Evolutionary conservation across 805 yeast genomes (phyloP).

Genomic region (Spathaspora boniae): DNA sequence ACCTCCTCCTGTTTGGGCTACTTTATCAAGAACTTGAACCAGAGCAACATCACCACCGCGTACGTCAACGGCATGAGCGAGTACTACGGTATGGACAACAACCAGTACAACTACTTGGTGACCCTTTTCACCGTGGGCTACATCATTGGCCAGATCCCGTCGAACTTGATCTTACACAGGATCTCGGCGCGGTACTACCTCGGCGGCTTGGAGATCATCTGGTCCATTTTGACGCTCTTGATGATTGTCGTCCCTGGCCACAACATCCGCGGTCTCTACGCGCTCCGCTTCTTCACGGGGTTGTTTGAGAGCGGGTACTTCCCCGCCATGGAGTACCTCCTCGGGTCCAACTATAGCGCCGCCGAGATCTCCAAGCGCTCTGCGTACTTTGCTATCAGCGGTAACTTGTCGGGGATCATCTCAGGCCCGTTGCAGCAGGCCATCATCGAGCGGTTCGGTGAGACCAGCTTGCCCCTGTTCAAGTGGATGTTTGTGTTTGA

Average conservation of each 20-base stretch:
- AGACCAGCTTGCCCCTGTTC: slow-evolving; percentile 24
- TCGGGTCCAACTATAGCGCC: slow-evolving; percentile 28
- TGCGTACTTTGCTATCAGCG: slow-evolving; percentile 28
- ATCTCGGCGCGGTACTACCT: slow-evolving; percentile 34
- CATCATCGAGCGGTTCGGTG: slow-evolving; percentile 20
- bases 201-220: slow-evolving; percentile 31
- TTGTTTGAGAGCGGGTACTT: slow-evolving; percentile 47
- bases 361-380: slow-evolving; percentile 27
- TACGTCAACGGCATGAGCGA: slow-evolving; percentile 48
- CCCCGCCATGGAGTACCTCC: slow-evolving; percentile 57
- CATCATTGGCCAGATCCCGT: slow-evolving; percentile 49
- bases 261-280: slow-evolving; percentile 22
- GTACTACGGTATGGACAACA: slow-evolving; percentile 35
- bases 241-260: slow-evolving; percentile 21
- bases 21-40: slow-evolving; percentile 44
- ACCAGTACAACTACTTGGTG: slow-evolving; percentile 42
- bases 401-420: slow-evolving; percentile 23
- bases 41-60: slow-evolving; percentile 41
- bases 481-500: slow-evolving; percentile 35
- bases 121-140: slow-evolving; percentile 51
- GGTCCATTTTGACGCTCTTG: slow-evolving; percentile 27
- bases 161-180: slow-evolving; percentile 34
- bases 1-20: slow-evolving; percentile 53
- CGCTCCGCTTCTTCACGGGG: slow-evolving; percentile 38
- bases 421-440: slow-evolving; percentile 34